Conservation (phyloP, 768 basidiomycete species). For the Tubosaeta sp. region DNA sequence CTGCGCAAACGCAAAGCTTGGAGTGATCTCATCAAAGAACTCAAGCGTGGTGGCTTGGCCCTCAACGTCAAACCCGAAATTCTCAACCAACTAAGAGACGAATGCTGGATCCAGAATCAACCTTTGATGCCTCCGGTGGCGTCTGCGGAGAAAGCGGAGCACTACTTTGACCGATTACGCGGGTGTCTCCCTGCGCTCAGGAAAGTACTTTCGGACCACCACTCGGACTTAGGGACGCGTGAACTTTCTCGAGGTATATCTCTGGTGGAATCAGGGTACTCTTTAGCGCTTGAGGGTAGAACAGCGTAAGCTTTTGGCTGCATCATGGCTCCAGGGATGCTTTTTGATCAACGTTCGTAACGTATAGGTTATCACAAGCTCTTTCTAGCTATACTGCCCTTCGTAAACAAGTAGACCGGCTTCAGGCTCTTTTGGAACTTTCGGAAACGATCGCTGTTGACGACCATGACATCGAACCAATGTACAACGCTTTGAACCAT, state of each 20-base stretch:
- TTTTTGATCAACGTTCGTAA: neutral
- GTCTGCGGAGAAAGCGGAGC: constrained; percentile 44
- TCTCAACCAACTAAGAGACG: constrained; percentile 50
- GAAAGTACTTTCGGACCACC: constrained; percentile 60
- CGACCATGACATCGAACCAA: constrained; percentile 10
- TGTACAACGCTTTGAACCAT: constrained; percentile 16
- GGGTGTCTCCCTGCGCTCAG: constrained; percentile 65
- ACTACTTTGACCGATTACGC: constrained; percentile 62
- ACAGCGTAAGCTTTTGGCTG: constrained; percentile 48
- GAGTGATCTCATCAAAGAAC: constrained; percentile 85
- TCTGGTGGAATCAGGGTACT: constrained; percentile 76
- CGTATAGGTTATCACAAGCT: constrained; percentile 15
- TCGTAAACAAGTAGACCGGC: constrained; percentile 13
- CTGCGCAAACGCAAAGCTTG: constrained; percentile 86
- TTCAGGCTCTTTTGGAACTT: constrained; percentile 19
- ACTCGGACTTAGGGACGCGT: constrained; percentile 78
- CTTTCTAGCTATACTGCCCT: constrained; percentile 16
- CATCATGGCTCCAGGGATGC: neutral
- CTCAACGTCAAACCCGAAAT: constrained; percentile 67
- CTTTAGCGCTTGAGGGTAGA: constrained; percentile 58
- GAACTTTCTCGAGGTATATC: constrained; percentile 79
- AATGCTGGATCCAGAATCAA: constrained; percentile 65
- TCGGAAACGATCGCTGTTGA: constrained; percentile 20
- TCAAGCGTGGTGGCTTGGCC: constrained; percentile 76
- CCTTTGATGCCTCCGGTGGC: constrained; percentile 34